Evolutionary conservation across 768 basidiomycete genomes (phyloP).

Genomic region (Lenzites betulinus): DNA sequence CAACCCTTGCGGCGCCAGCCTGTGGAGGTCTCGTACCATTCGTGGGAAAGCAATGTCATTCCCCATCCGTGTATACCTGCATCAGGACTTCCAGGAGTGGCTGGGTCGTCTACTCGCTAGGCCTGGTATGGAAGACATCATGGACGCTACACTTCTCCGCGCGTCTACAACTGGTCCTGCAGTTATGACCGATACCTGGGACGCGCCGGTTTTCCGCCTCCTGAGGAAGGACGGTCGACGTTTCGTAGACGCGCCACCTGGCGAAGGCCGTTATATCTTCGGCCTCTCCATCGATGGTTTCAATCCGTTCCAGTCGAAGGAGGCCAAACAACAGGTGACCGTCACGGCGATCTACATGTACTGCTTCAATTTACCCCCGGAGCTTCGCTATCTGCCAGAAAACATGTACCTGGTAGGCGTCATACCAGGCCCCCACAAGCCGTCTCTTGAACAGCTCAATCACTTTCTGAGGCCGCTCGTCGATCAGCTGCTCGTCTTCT

Average conservation of each 20-base stretch:
- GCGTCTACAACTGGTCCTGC: not conserved
- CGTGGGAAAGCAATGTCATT: not conserved
- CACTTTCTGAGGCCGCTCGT: conserved; percentile 41
- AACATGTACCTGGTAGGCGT: conserved; percentile 45
- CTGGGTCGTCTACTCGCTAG: conserved; percentile 7
- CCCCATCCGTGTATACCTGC: conserved; percentile 4
- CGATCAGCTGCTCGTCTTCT: conserved; percentile 38
- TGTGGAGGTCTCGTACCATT: not conserved
- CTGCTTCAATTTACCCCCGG: conserved; percentile 30
- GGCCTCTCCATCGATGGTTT: conserved; percentile 3
- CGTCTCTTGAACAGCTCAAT: conserved; percentile 38
- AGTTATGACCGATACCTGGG: not conserved
- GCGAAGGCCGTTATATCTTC: not conserved
- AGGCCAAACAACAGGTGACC: conserved; percentile 8
- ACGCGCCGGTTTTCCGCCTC: not conserved
- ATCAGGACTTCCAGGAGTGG: conserved; percentile 7
- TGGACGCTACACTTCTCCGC: too few species aligned
- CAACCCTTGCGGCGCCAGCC: not conserved
- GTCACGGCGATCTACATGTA: conserved; percentile 23
- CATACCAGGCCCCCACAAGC: conserved; percentile 44
- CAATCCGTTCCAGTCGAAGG: conserved; percentile 13
- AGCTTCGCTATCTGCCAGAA: conserved; percentile 22
- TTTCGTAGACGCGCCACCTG: not conserved
- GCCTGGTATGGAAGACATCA: conserved; percentile 7
- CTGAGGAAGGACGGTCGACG: not conserved